Conservation (phyloP, 73 alveolate species). For the Loxodes magnus region DNA sequence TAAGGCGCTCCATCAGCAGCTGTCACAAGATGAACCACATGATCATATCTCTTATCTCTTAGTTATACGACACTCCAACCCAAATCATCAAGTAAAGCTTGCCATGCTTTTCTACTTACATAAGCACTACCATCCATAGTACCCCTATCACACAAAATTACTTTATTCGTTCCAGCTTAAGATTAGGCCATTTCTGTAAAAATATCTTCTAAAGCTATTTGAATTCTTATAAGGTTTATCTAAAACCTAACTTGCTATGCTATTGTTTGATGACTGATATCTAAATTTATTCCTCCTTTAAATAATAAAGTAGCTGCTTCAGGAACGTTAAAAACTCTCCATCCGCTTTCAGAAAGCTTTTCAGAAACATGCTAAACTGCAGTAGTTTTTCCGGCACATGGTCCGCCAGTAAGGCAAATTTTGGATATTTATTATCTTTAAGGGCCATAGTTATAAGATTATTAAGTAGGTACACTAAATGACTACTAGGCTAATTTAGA, state of each 20-base stretch:
- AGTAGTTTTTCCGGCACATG: conserved; percentile 74
- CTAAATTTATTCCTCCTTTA: conserved; percentile 64
- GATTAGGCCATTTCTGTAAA: conserved; percentile 32
- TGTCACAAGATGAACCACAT: conserved; percentile 58
- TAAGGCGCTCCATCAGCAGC: conserved; percentile 69
- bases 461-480: too few species aligned
- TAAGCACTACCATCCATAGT: conserved; percentile 62
- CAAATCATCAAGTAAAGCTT: conserved; percentile 30
- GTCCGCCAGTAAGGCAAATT: conserved; percentile 90
- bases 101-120: conserved; percentile 28
- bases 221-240: conserved; percentile 30
- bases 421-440: too few species aligned
- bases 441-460: too few species aligned
- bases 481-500: too few species aligned
- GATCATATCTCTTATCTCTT: conserved; percentile 59
- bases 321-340: conserved; percentile 46
- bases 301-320: conserved; percentile 62
- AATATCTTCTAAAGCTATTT: conserved; percentile 42
- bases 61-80: conserved; percentile 39
- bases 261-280: conserved; percentile 24
- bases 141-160: conserved; percentile 45
- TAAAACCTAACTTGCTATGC: conserved; percentile 32
- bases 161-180: conserved; percentile 16
- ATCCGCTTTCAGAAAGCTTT: conserved; percentile 39
- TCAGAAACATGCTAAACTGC: conserved; percentile 33